Evolutionary conservation across 106 monocot genomes (phyloP).

Genomic region (Triglochin maritima): DNA sequence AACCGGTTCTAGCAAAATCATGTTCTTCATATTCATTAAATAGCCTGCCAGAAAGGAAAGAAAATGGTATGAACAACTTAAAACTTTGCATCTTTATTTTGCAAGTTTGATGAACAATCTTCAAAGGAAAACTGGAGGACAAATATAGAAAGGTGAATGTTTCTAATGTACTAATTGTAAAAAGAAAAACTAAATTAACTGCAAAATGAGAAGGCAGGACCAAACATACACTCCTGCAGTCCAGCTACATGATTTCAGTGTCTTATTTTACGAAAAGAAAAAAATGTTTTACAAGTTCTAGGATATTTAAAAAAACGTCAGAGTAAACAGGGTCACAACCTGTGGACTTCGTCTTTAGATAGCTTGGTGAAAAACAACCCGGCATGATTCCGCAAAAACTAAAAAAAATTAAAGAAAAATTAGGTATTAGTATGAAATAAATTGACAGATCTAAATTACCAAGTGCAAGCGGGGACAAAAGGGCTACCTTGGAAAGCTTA

Average conservation of each 20-base stretch:
- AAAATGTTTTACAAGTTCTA: neutral
- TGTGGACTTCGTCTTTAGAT: slow-evolving; percentile 61
- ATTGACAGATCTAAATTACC: neutral
- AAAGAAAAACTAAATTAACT: neutral
- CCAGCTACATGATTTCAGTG: too few relatives aligned
- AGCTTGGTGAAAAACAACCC: slow-evolving; percentile 81
- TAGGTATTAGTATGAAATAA: neutral
- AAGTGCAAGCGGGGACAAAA: neutral
- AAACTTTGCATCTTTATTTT: neutral
- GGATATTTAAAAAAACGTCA: neutral
- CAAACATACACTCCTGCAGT: too few relatives aligned
- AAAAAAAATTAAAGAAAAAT: slow-evolving; percentile 3
- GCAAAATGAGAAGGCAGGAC: too few relatives aligned
- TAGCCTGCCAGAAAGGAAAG: slow-evolving; percentile 28
- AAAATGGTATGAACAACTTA: neutral
- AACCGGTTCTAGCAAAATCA: slow-evolving; percentile 91
- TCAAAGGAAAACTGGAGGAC: neutral
- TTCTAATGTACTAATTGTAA: neutral
- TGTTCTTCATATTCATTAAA: slow-evolving; percentile 69
- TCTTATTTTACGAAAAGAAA: too few relatives aligned
- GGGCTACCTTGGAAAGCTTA: slow-evolving; percentile 67
- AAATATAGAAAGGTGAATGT: neutral
- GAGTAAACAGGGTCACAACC: slow-evolving; percentile 21
- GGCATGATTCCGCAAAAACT: slow-evolving; percentile 65
- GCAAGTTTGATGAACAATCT: too few relatives aligned